Base-by-base conservation (phyloP, 1,139 yeast species). In the Geotrichum reessii region DNA sequence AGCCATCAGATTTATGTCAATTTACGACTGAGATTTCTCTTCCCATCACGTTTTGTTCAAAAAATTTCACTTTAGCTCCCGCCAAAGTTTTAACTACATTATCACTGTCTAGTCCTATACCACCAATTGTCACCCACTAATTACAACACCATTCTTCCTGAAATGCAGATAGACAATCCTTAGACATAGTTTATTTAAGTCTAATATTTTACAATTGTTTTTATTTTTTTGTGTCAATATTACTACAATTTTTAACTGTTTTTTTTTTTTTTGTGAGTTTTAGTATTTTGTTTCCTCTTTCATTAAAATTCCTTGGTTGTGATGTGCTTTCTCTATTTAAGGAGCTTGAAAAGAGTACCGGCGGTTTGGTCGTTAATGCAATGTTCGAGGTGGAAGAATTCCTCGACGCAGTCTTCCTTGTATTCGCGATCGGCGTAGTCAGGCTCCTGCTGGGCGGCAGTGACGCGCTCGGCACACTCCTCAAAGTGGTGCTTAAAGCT, bases 401-500 rank as follows among this genome's bases (percentile, higher is more conserved):
- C 99, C 77, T 93, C 98, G 64, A 92, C 86, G 80, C 99, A 93
- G 77, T 92, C 96, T 63, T 92, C 98, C 78, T 92, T 91, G 81
- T 89, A 81, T n/a, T 80, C 85, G 71, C 81, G 81, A 60, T 86
- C 84, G 44, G 78, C 96, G 73, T 92, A 91, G 65, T 78, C 95
- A 66, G 83, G 86, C 70, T 89, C 92, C 77, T 89, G 87, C 79
- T 80, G 82, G 70, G 85, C 96, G 74, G 85, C 83, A 66, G 92
- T 84, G 66, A 93, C 98, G 79, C 98, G 89, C 76, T 87, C 97
- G 62, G 85, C 84, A 81, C 99, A 93, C 76, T 92, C 97, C 63
- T 87, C 86, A 78, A 87, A 91, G 77, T 92, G 98, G 76, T 92
- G 97, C 72, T 82, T 81, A 74, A 80, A 82, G 65, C 85, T 85